Base-by-base conservation (phyloP, 306 rosid species). In the Mucuna pruriens region DNA sequence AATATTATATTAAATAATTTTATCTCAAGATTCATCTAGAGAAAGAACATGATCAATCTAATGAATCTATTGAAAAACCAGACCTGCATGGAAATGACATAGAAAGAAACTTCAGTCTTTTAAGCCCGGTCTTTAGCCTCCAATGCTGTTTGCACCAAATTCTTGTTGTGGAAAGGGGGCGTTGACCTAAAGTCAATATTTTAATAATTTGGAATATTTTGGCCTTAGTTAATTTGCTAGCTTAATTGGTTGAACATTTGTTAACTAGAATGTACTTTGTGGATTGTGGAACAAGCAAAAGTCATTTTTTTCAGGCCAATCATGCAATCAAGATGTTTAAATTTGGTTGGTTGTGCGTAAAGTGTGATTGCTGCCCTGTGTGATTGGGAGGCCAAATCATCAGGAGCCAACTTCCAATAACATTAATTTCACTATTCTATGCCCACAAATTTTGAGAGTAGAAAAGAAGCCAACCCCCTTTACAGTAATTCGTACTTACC, bases 321-420 rank as follows among this genome's bases (percentile, higher is more conserved):
- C 76, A 80, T 63, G 63, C 67, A 62, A 23, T 23, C 75, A 26
- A 63, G 34, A 71, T 72, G 73, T 80, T 63, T 12, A 23, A 66
- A n/a, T 76, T 44, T 69, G 76, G 78, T 84, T 42, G 74, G 55
- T 64, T 82, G 51, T 61, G 26, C 10, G 9, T 44, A 17, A 40
- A 62, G 69, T n/a, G 58, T 25, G 67, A 63, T 64, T 44, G 49
- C 9, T 69, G 6, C 33, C 54, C 23, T 55, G 55, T 26, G 61
- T 69, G 11, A 34, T 20, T 71, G 20, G 34, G 23, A 73, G 26
- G 39, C 39, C 75, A n/a, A 29, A 22, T 29, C 72, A 22, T 29
- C 72, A 42, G 7, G 12, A 38, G 8, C 40, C 23, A 31, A 48
- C 72, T 76, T 58, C 34, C 46, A 29, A 34, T 68, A 10, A 16